Conservation (phyloP, 306 rosid genomes). For the Corylus avellana region DNA sequence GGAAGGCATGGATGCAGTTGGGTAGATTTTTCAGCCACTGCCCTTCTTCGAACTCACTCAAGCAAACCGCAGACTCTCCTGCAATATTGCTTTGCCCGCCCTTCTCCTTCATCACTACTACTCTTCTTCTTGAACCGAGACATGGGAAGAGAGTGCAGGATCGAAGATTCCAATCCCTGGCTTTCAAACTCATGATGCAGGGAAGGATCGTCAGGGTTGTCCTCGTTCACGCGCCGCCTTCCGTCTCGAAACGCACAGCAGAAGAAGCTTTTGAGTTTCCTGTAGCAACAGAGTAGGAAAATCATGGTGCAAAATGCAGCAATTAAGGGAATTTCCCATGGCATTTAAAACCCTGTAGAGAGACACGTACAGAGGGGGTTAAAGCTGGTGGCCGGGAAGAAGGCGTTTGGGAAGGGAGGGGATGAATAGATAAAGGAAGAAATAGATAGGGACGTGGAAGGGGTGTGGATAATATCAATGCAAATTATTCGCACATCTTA, state of each 20-base stretch:
- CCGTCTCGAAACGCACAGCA: background rate
- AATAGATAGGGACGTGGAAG: background rate
- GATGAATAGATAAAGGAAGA: slow-evolving; percentile 30
- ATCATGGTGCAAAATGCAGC: slow-evolving; percentile 13
- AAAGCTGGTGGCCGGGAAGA: no score
- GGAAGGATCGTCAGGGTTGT: slow-evolving; percentile 23
- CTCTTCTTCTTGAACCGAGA: slow-evolving; percentile 39
- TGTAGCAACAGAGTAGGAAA: slow-evolving; percentile 19
- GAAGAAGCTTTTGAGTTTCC: slow-evolving; percentile 6
- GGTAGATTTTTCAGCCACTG: slow-evolving; percentile 51
- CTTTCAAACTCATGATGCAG: slow-evolving; percentile 27
- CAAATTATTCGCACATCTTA: no score
- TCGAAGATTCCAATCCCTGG: slow-evolving; percentile 36
- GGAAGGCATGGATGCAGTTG: slow-evolving; percentile 46
- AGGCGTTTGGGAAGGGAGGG: background rate
- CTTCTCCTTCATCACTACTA: no score
- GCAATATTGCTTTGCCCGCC: background rate
- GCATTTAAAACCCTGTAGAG: no score
- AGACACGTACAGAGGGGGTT: no score
- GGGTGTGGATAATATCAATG: no score
- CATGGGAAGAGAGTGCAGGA: slow-evolving; percentile 32
- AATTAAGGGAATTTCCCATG: background rate
- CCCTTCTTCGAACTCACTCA: slow-evolving; percentile 63
- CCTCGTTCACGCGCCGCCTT: background rate
- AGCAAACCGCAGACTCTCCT: slow-evolving; percentile 50